Conservation (phyloP, 768 basidiomycete species). For the Termitomyces sp. region DNA sequence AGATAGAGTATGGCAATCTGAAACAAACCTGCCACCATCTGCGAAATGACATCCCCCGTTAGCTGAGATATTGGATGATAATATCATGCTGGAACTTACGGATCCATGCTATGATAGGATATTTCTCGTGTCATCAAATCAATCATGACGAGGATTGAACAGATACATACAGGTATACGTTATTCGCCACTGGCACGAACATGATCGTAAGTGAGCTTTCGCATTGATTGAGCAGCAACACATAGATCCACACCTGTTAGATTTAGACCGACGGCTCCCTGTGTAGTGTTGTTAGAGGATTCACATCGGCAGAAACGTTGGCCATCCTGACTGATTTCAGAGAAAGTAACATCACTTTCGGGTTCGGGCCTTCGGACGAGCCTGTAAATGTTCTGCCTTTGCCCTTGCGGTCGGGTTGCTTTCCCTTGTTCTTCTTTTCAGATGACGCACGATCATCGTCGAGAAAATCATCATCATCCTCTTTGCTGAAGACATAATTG, state of each 20-base stretch:
- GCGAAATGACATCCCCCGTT: neutral
- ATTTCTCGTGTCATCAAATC: slow-evolving; percentile 4
- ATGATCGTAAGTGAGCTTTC: slow-evolving; percentile 2
- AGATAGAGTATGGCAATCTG: neutral
- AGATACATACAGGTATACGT: slow-evolving; percentile 61
- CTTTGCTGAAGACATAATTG: slow-evolving; percentile 17
- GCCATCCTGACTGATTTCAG: slow-evolving; percentile 53
- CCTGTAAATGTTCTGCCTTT: slow-evolving; percentile 25
- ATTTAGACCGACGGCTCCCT: slow-evolving; percentile 83
- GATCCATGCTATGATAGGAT: slow-evolving; percentile 59
- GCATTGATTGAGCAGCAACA: neutral
- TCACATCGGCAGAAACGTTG: neutral
- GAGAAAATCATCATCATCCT: slow-evolving; percentile 22
- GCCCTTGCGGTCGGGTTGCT: slow-evolving; percentile 26
- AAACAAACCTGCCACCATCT: slow-evolving; percentile 73
- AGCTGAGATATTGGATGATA: neutral
- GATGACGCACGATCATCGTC: slow-evolving; percentile 19
- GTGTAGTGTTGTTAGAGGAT: slow-evolving; percentile 6
- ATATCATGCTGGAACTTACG: slow-evolving; percentile 44
- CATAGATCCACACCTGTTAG: slow-evolving; percentile 44
- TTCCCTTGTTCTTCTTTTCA: slow-evolving; percentile 10
- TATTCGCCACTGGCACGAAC: slow-evolving; percentile 59
- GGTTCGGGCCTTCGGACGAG: slow-evolving; percentile 31
- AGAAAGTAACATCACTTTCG: slow-evolving; percentile 82
- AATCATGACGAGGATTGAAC: neutral